A percentile compares a stretch with the other conserved stretches of the same genome.
Evolutionary conservation across 768 basidiomycete species (phyloP).

Genomic region (Boletellus emodensis): DNA sequence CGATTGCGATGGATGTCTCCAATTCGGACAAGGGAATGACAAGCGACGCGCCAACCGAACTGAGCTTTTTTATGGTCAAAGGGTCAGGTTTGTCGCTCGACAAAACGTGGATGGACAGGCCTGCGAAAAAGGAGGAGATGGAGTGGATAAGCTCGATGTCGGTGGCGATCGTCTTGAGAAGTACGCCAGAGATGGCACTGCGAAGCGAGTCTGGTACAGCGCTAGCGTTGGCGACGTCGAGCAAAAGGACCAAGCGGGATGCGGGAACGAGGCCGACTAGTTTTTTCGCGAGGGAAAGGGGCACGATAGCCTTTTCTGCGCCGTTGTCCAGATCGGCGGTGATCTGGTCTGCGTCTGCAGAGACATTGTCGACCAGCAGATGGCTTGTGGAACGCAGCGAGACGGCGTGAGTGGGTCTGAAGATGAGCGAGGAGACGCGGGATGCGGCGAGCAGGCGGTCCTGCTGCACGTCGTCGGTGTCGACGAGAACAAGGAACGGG

Average conservation of each 20-base stretch:
- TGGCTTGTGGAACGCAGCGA: slow-evolving; percentile 37
- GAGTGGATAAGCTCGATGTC: slow-evolving; percentile 77
- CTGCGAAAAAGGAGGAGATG: slow-evolving; percentile 68
- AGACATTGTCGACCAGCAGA: slow-evolving; percentile 51
- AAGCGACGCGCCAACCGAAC: slow-evolving; percentile 54
- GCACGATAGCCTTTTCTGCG: slow-evolving; percentile 74
- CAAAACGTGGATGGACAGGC: slow-evolving; percentile 60
- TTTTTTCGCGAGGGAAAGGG: slow-evolving; percentile 60
- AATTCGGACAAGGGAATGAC: slow-evolving; percentile 73
- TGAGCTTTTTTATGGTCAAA: slow-evolving; percentile 57
- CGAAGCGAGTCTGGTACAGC: slow-evolving; percentile 74
- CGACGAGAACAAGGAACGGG: slow-evolving; percentile 59
- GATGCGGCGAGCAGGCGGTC: slow-evolving; percentile 55
- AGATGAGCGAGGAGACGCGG: slow-evolving; percentile 75
- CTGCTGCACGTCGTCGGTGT: slow-evolving; percentile 37
- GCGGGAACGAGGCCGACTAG: slow-evolving; percentile 65
- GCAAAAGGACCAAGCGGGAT: slow-evolving; percentile 68
- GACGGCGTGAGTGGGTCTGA: slow-evolving; percentile 36
- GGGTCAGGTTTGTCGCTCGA: slow-evolving; percentile 50
- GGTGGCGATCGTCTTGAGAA: slow-evolving; percentile 69
- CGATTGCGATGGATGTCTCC: slow-evolving; percentile 60
- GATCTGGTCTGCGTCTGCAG: slow-evolving; percentile 50
- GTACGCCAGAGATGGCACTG: slow-evolving; percentile 70
- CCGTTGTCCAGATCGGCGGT: slow-evolving; percentile 72
- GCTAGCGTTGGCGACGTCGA: slow-evolving; percentile 69